phyloP scores from a whole-genome alignment of 2,329 filamentous ascomycete species.

The Chrysosphaeria jannelii region DNA sequence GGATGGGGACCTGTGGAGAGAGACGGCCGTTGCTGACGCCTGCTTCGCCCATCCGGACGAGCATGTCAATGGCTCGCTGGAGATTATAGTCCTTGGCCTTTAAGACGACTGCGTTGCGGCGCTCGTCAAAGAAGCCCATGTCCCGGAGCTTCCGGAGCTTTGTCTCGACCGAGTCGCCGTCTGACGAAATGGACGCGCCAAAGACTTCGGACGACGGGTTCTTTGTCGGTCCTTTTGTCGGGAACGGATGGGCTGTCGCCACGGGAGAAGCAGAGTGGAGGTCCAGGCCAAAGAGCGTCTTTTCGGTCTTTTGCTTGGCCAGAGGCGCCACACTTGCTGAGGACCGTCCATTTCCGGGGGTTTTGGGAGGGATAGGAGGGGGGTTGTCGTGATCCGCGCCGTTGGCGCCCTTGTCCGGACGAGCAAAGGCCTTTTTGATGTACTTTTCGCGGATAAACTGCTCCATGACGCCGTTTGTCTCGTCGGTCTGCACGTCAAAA shows the following conservation, averaged over 20 bases:
- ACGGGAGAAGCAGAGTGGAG: no score
- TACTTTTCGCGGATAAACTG: constrained; percentile 90
- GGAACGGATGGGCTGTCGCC: no score
- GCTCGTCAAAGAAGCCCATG: constrained; percentile 74
- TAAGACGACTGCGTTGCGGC: constrained; percentile 47
- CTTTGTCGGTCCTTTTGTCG: no score
- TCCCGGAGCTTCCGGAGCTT: constrained; percentile 56
- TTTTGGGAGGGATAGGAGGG: constrained; percentile 31
- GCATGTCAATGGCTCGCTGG: constrained; percentile 57
- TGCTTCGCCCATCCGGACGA: constrained; percentile 58
- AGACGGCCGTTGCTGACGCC: constrained; percentile 27
- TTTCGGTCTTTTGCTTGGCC: no score
- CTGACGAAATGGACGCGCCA: constrained; percentile 31
- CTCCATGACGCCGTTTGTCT: constrained; percentile 84
- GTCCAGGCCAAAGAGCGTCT: no score
- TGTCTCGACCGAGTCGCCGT: constrained; percentile 24
- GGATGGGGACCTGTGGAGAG: constrained; percentile 3
- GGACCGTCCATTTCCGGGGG: no score
- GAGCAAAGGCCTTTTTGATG: constrained; percentile 20
- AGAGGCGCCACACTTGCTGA: no score
- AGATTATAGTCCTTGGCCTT: constrained; percentile 63
- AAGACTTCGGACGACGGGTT: constrained; percentile 41
- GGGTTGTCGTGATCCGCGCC: constrained; percentile 24
- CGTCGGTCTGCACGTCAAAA: constrained; percentile 69
- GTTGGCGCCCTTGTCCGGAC: constrained; percentile 13